Percentiles rank a stretch among this genome's conserved stretches.
phyloP scores from a whole-genome alignment of 2,329 filamentous ascomycete species.

The Ceratocystis huliohia region DNA sequence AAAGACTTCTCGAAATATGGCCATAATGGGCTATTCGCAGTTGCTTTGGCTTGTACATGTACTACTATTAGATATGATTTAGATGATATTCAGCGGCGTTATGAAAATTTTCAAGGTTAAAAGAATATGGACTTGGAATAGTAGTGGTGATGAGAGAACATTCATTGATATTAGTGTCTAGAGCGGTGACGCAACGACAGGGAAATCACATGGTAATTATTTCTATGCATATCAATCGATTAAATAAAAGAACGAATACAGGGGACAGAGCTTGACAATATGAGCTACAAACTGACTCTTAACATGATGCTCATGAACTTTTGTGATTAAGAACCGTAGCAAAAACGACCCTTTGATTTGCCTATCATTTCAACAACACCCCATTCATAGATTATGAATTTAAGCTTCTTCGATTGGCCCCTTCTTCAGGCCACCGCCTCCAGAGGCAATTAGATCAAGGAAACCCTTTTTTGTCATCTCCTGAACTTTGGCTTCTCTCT shows the following conservation, averaged over 20 bases:
- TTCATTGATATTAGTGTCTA: background rate
- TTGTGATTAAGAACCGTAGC: constrained; percentile 7
- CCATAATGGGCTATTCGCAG: background rate
- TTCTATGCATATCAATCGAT: constrained; percentile 9
- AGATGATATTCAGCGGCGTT: constrained; percentile 12
- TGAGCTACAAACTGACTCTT: constrained; percentile 1
- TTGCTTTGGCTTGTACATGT: constrained; percentile 14
- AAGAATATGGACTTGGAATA: background rate
- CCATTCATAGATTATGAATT: constrained; percentile 21
- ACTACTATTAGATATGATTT: constrained; percentile 20
- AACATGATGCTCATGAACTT: constrained; percentile 2
- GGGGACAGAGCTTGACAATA: background rate
- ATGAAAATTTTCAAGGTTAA: background rate
- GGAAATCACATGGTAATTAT: background rate
- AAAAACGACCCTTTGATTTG: background rate
- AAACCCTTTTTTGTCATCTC: constrained; percentile 98
- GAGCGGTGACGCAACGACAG: background rate
- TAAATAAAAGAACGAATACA: constrained; percentile 3
- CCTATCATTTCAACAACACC: background rate
- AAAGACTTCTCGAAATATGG: background rate
- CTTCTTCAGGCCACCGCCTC: constrained; percentile 48
- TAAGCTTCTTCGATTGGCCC: constrained; percentile 45
- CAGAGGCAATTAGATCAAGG: constrained; percentile 69
- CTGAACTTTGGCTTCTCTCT: constrained; percentile 75
- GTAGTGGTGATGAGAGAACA: background rate